Percentiles rank a stretch among this genome's conserved stretches.
phyloP scores from a whole-genome alignment of 2,329 filamentous ascomycete genomes.

The Penicillium verrucosum region DNA sequence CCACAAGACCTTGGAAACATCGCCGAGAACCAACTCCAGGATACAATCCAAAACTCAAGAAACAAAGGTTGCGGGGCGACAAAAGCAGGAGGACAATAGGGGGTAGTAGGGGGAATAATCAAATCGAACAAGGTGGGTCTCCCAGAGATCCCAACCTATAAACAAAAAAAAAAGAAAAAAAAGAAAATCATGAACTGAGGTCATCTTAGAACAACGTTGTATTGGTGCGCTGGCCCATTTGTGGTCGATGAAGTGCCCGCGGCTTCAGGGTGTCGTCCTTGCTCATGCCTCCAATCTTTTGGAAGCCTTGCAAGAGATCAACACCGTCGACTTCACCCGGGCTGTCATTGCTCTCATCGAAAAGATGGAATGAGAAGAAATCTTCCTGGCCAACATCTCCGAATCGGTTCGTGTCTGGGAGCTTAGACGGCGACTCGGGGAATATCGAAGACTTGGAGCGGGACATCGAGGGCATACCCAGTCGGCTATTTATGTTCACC shows the following conservation, averaged over 20 bases:
- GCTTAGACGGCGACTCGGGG: conserved; percentile 42
- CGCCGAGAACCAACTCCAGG: conserved; percentile 16
- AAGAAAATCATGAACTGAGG: neutral
- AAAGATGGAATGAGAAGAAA: conserved; percentile 49
- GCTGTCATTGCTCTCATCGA: conserved; percentile 45
- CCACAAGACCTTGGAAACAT: conserved; percentile 21
- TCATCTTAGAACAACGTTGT: conserved; percentile 31
- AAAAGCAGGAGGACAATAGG: conserved; percentile 1
- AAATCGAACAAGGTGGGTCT: conserved; percentile 4
- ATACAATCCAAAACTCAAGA: conserved; percentile 17
- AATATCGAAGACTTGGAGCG: conserved; percentile 36
- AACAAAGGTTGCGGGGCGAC: neutral
- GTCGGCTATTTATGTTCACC: conserved; percentile 35
- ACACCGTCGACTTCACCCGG: conserved; percentile 45
- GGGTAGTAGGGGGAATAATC: neutral
- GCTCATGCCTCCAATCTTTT: conserved; percentile 44
- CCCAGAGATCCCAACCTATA: neutral
- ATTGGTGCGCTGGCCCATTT: conserved; percentile 33
- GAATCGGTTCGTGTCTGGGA: conserved; percentile 32
- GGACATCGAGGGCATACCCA: conserved; percentile 34
- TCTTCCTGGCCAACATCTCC: conserved; percentile 42
- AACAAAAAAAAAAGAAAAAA: neutral
- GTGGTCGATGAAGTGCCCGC: conserved; percentile 31
- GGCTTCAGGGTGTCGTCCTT: conserved; percentile 35
- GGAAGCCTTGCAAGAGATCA: conserved; percentile 48